Evolutionary conservation across 164 flowering plant genomes (phyloP), one percentile per base, ranked within the genome.

Genomic region (Dillenia suffruticosa): DNA sequence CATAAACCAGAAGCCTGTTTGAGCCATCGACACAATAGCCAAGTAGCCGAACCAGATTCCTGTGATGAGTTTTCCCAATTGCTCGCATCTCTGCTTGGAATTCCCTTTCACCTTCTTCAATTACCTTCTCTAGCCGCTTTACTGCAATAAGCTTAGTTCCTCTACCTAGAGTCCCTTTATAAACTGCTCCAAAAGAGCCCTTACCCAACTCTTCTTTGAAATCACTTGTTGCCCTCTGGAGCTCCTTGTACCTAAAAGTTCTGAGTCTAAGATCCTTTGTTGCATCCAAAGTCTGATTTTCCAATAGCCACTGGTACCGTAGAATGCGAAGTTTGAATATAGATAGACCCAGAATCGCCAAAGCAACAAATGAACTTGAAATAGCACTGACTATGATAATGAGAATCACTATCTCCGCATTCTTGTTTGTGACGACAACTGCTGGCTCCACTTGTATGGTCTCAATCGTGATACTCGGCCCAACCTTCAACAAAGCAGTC

Each of bases 1-100:
- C 76, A 46, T 67, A 76, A 10, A 81, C 80, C 47, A 79, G 59
- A 17, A 79, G 75, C 66, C 69, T 68, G 1, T 57, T 63, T 0
- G 67, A 16, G 14, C 54, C 70, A 9, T 73, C 79, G 2, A 13
- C n/a, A 44, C 73, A 72, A 44, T 49, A 76, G 10, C 79, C 79
- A 1, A 76, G 49, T n/a, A 73, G n/a, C 1, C 57, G 69, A 26
- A 70, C 74, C 14, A 76, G 46, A 55, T 76, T 72, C 51, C 49
- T 26, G 65, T 76, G 80, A 32, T 76, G 68, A 8, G 76, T 69
- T 51, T 61, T 46, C 14, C 69, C 74, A 46, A 76, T 72, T 8
- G 59, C 54, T 12, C 1, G n/a, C 56, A 76, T 61, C 51, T 76
- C 80, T 2, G 69, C 54, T 16, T 48, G 72, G 43, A 76, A 76